Base-by-base conservation (phyloP, 2,329 filamentous ascomycete genomes). In the Microdochium nivale region DNA sequence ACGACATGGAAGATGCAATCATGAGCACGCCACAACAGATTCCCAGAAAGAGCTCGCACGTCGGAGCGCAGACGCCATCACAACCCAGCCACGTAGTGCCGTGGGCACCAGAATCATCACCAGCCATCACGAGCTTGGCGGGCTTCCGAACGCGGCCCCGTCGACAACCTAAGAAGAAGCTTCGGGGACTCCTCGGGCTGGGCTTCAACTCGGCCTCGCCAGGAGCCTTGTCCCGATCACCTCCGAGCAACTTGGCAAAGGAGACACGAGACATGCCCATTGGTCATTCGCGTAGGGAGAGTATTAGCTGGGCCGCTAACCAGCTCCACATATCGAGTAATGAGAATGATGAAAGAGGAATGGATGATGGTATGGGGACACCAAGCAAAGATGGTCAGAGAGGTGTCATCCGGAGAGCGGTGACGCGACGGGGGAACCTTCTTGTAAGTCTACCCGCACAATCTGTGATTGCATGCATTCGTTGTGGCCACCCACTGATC, bases 271-370 rank as follows among this genome's bases (percentile, higher is more conserved):
- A 71, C 40, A 61, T 58, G 23, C 60, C 60, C 55, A 65, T 68
- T 37, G 57, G 72, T 3, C 74, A 78, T 37, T 78, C 86, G 9
- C 79, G 92, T 46, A 79, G 92, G 44, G 91, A 96, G 67, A 96
- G 90, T 66, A 84, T 97, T 54, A 95, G 88, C 58, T 84, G 94
- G 73, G 90, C 91, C 35, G 91, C 91, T 16, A 91, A 94, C 58
- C 90, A 95, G 60, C 71, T 96, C 21, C 86, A 94, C 57, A 86
- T 96, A 35, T 84, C 81, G 50, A 81, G 89, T 3, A 90, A 86
- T 58, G 91, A 96, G 60, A 88, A 86, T 62, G 86, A 88, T 14
- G 88, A 92, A 56, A 83, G 81, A 57, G 73, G 68, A 4, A 75
- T 73, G 54, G 77, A 74, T 47, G 70, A 68, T 25, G 58, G 69